Base-by-base conservation (phyloP, 306 rosid genomes). In the Malus orientalis region DNA sequence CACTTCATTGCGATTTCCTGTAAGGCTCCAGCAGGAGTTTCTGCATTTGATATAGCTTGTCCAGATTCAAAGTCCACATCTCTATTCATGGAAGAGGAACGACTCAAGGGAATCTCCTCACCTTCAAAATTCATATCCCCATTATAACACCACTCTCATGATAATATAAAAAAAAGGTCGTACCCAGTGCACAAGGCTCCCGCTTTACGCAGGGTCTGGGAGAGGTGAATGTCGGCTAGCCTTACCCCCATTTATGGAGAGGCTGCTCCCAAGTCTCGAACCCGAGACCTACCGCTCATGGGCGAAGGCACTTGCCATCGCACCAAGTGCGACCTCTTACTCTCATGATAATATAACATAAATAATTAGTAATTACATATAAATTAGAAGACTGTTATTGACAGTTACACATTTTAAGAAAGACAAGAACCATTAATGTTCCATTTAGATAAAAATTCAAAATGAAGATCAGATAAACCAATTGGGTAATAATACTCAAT, bases 1-100 rank as follows among this genome's bases (percentile, higher is more conserved):
- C 96, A 92, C 82, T 92, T 92, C 87, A 84, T 75, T 67, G 98
- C 99, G 83, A 96, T 92, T 69, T 91, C 98, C 71, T 86, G 96
- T 62, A 96, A 83, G 61, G 81, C 97, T 79, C 78, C 84, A 72
- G 77, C 81, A 67, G 97, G 86, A 81, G 88, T 81, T 75, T 91
- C 98, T 11, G 82, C 85, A 68, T 85, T 83, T 77, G 82, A 72
- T 69, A 78, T 76, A 75, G 91, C 78, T 80, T 79, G 86, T 70
- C 92, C 91, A 78, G 92, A 73, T 80, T 96, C 99, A 79, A 85
- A 74, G 70, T 88, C 93, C 75, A 75, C 64, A 82, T 95, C 97
- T 84, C 89, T 83, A 76, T 70, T 81, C 91, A 88, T 88, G 54
- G 93, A 92, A 76, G 93, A 85, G 75, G 93, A 73, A 76, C 91